Base-by-base conservation (phyloP, 1,139 yeast species). In the Geotrichum citri-aurantii region DNA sequence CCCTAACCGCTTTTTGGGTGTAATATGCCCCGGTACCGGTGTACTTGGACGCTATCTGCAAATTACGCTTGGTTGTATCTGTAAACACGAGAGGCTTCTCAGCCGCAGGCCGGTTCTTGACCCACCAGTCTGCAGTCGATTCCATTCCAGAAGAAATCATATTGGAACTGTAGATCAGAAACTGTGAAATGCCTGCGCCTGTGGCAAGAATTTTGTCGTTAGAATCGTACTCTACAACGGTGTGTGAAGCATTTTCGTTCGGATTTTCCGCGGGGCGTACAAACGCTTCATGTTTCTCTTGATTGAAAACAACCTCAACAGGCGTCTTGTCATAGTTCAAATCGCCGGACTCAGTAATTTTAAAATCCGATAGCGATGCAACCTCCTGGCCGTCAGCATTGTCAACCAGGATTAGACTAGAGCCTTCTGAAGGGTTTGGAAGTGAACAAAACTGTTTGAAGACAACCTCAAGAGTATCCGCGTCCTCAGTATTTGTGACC, bases 81-180 rank as follows among this genome's bases (percentile, higher is more conserved):
- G 31, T 56, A 42, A 59, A 56, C 46, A 49, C 59, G 2, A 55
- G 23, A 2, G 59, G 57, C 48, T 52, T 52, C n/a, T 53, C 56
- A 7, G 55, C 47, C 4, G 55, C 53, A 11, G 62, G 58, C 26
- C 57, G 52, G 26, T 37, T 44, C 8, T 47, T 47, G 21, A 48
- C 57, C 58, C 58, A 59, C 61, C 61, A 59, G 37, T 21, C 26
- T 23, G 61, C 61, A 17, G 59, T 54, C 10, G 44, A 48, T 11
- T 47, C 49, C 23, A 59, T 26, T 14, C 61, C 61, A 1, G 50
- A 44, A 10, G 59, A 47, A 5, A 59, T 27, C 37, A 52, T 56
- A 27, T 31, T 29, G 1, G 61, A 56, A 24, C 52, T 57, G 26
- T 19, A 56, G 1, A 59, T 49, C 27, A 59, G 24, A 19, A 56